Base-by-base conservation (phyloP, 2,329 filamentous ascomycete genomes). In the Xylariaceae sp. region DNA sequence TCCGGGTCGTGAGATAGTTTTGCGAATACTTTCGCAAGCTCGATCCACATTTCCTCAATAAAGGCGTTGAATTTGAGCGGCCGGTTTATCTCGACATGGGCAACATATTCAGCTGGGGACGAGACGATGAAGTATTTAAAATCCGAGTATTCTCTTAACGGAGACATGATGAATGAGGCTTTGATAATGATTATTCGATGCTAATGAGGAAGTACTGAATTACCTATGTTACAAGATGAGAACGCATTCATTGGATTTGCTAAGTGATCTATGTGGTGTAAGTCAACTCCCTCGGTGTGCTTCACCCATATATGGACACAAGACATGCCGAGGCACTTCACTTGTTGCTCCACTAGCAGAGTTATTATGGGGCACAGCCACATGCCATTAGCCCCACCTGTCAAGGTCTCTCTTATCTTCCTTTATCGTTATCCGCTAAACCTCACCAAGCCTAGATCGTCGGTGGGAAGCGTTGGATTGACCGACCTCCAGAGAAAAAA, bases 21-120 rank as follows among this genome's bases (percentile, higher is more conserved):
- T 54, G 78, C 74, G 78, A 98, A 95, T 64, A 96, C 80, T 12
- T 73, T 69, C 52, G 86, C 84, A 61, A 96, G 81, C 77, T 96
- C 91, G 50, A 88, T 78, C 91, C 93, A 97, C 86, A 97, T 93
- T 51, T 84, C 77, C 71, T 91, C 86, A 63, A 86, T 82, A 73
- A 96, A 97, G 62, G 93, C 87, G 73, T 98, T 98, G 72, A 97
- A 79, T 78, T 96, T 96, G 63, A 85, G 75, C 1, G 93, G 86
- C 1, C 93, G 85, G 78, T 96, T 93, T 76, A 96, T 96, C 75
- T 97, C 89, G 56, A 98, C 89, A 72, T 96, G 91, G n/a, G 88
- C 90, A 47, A 97, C 88, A 77, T 86, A 86, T 68, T 88, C 81
- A 40, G 77, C 69, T 0, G 92, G 90, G 42, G 86, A 86, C n/a